Conservation (phyloP, 2,329 filamentous ascomycete species). For the Xylariaceae sp. region DNA sequence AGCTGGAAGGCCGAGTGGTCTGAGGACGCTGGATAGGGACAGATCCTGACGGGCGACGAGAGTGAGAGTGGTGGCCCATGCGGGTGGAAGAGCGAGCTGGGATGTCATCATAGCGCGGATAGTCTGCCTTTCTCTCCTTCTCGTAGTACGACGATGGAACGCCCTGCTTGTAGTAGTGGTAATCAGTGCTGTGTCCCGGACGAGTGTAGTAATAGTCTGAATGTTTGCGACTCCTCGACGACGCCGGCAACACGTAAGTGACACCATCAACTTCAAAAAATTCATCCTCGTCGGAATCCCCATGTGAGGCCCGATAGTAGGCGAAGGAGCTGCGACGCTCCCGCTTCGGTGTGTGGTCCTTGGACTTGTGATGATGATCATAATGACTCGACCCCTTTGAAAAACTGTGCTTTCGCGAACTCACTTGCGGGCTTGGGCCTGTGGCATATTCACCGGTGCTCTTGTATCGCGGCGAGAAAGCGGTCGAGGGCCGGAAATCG, state of each 20-base stretch:
- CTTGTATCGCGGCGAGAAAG: constrained; percentile 58
- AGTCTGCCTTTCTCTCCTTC: constrained; percentile 36
- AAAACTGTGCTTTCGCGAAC: constrained; percentile 40
- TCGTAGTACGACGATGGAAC: constrained; percentile 28
- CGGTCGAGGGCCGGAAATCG: constrained; percentile 40
- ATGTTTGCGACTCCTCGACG: constrained; percentile 37
- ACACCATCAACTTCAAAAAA: constrained; percentile 49
- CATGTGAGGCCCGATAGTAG: constrained; percentile 57
- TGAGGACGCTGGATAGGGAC: constrained; percentile 45
- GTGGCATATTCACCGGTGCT: constrained; percentile 61
- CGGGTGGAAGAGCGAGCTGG: constrained; percentile 35
- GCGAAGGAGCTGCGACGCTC: constrained; percentile 55
- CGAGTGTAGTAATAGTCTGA: constrained; percentile 37
- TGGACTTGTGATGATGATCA: constrained; percentile 14
- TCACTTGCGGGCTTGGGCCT: constrained; percentile 54
- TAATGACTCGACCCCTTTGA: constrained; percentile 36
- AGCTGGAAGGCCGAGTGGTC: constrained; percentile 45
- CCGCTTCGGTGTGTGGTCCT: constrained; percentile 33
- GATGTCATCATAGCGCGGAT: constrained; percentile 37
- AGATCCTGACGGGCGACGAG: constrained; percentile 42
- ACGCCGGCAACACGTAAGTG: constrained; percentile 49
- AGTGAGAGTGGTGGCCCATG: constrained; percentile 33
- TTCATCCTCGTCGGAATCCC: constrained; percentile 64
- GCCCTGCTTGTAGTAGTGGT: constrained; percentile 52
- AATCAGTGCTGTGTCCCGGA: constrained; percentile 56